Evolutionary conservation across 2,329 filamentous ascomycete genomes (phyloP).

Genomic region (Cladophialophora immunda): DNA sequence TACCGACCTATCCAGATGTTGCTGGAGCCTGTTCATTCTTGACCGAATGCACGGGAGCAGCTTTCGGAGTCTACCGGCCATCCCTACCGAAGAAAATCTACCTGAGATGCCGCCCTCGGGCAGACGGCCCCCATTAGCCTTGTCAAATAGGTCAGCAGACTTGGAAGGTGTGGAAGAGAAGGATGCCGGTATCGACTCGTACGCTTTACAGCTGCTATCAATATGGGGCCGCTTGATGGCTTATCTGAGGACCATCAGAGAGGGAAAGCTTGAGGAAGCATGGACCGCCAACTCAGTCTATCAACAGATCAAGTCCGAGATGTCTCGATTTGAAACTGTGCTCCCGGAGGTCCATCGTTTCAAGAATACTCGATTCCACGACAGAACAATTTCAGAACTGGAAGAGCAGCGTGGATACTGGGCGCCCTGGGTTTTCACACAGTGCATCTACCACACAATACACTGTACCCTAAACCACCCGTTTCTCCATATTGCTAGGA

Average conservation of each 20-base stretch:
- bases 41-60: constrained; percentile 38
- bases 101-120: constrained; percentile 30
- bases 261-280: constrained; percentile 30
- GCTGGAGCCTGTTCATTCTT: constrained; percentile 37
- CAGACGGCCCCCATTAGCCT: background rate
- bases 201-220: constrained; percentile 33
- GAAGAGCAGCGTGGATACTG: constrained; percentile 31
- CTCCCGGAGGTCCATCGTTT: constrained; percentile 36
- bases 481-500: constrained; percentile 36
- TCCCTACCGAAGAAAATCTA: constrained; percentile 27
- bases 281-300: constrained; percentile 35
- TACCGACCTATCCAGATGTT: constrained; percentile 30
- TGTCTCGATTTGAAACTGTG: constrained; percentile 35
- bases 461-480: constrained; percentile 38
- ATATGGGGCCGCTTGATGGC: constrained; percentile 36
- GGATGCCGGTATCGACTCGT: constrained; percentile 33
- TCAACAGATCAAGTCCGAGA: constrained; percentile 34
- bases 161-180: constrained; percentile 13
- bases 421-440: constrained; percentile 35
- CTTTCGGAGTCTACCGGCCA: constrained; percentile 27
- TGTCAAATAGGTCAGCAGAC: background rate
- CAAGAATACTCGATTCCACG: constrained; percentile 31
- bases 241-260: constrained; percentile 34
- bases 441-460: constrained; percentile 36
- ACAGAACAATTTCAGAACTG: constrained; percentile 24